Evolutionary conservation across 23 red algal species (phyloP).

Genomic region (Cyanidioschyzon merolae): DNA sequence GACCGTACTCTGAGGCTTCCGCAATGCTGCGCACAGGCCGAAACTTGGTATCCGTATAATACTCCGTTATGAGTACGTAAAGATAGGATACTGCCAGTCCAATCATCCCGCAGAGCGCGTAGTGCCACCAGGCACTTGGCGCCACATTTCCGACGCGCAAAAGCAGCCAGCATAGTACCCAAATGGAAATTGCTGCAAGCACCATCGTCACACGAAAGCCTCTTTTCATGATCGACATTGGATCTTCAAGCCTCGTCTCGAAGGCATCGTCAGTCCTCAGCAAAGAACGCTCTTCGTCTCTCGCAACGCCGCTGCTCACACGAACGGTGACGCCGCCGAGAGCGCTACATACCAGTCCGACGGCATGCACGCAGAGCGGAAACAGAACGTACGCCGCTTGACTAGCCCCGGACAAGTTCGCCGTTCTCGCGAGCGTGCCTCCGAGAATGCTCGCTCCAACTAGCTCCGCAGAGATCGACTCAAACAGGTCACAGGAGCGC

Average conservation of each 20-base stretch:
- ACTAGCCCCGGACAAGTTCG: neutral
- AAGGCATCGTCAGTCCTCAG: neutral
- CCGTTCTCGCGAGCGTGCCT: conserved; percentile 23
- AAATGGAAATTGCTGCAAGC: conserved; percentile 14
- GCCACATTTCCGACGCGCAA: conserved; percentile 8
- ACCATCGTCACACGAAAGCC: conserved; percentile 24
- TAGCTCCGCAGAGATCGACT: conserved; percentile 23
- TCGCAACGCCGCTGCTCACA: neutral
- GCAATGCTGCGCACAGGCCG: conserved; percentile 14
- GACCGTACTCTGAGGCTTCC: conserved; percentile 14
- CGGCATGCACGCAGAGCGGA: conserved; percentile 27
- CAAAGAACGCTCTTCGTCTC: neutral
- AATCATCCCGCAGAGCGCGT: conserved; percentile 25
- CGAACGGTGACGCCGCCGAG: conserved; percentile 5
- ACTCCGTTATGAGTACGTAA: conserved; percentile 27
- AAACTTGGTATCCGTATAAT: conserved; percentile 28
- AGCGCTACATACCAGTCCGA: conserved; percentile 23
- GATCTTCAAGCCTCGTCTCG: neutral
- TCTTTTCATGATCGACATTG: conserved; percentile 20
- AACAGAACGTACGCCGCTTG: conserved; percentile 21
- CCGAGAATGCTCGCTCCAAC: conserved; percentile 50
- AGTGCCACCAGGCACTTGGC: conserved; percentile 30
- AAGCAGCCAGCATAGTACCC: conserved; percentile 19
- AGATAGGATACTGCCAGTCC: conserved; percentile 23
- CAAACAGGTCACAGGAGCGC: conserved; percentile 37